Evolutionary conservation across 225 moss, liverwort and hornwort species (phyloP), one percentile per base, ranked within the genome.

Genomic region (Takakia lepidozioides): DNA sequence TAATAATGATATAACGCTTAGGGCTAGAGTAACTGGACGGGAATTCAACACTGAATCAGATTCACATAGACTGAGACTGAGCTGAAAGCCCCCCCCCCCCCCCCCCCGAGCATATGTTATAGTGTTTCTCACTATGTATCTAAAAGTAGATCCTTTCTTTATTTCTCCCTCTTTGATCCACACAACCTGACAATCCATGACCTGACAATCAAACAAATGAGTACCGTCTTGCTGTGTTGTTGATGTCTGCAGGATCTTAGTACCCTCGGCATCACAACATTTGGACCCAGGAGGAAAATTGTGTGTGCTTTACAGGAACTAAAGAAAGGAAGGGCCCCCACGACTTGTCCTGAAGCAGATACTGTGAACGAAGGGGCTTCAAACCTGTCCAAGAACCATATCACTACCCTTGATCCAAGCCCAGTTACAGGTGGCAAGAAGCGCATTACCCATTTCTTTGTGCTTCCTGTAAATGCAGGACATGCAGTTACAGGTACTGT

Each of bases 221-320:
- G n/a, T n/a, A n/a, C n/a, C n/a, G n/a, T n/a, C n/a, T n/a, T n/a
- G n/a, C n/a, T n/a, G n/a, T n/a, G n/a, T 43, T 17, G 8, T 43
- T 16, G 47, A 13, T 43, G 60, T 43, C 48, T 59, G 46, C 76
- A 98, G 98, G 98, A 98, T 43, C 75, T 98, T 55, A 46, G 60
- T 28, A 49, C 72, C 5, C 65, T 98, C 68, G 98, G 98, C 57
- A 78, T 98, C 47, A 48, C 65, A 54, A 78, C 85, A 25, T 62
- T 98, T 54, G 98, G 98, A 51, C 91, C 98, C 25, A 80, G 87
- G 59, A 76, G 98, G 59, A 98, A 98, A 68, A 81, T 98, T 41
- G 60, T 91, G 17, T 73, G 69, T 19, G 98, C 80, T 21, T 57
- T 98, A 60, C 72, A 83, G 56, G 80, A 81, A 35, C 64, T 98